Evolutionary conservation across 2,329 filamentous ascomycete species (phyloP).

Genomic region (Chalara sp.): DNA sequence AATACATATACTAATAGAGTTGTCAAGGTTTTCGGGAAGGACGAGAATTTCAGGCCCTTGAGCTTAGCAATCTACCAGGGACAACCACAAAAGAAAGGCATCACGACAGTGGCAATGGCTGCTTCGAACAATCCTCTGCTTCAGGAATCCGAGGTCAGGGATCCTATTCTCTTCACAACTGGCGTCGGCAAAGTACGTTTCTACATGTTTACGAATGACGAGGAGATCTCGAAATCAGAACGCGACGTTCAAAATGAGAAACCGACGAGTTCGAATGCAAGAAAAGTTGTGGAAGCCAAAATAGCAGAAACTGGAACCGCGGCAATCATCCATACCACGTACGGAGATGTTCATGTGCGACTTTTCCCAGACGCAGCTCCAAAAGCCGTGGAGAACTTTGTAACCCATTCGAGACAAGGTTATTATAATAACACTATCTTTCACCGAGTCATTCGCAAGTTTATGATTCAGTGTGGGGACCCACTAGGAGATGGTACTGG

Average conservation of each 20-base stretch:
- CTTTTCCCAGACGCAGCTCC: slow-evolving; percentile 91
- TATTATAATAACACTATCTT: slow-evolving; percentile 99
- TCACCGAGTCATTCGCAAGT: slow-evolving; percentile 93
- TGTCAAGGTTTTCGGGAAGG: slow-evolving; percentile 82
- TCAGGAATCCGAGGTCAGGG: slow-evolving; percentile 82
- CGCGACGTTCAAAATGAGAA: slow-evolving; percentile 95
- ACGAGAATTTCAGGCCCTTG: slow-evolving; percentile 79
- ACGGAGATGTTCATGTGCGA: slow-evolving; percentile 89
- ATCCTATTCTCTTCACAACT: slow-evolving; percentile 82
- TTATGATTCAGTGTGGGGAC: slow-evolving; percentile 92
- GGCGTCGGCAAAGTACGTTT: slow-evolving; percentile 85
- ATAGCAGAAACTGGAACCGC: slow-evolving; percentile 66
- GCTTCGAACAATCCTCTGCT: slow-evolving; percentile 89
- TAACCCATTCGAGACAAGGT: slow-evolving; percentile 78
- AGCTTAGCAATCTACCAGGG: slow-evolving; percentile 89
- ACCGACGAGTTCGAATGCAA: slow-evolving; percentile 56
- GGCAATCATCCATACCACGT: slow-evolving; percentile 84
- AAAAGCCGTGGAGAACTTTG: slow-evolving; percentile 95
- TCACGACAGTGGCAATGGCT: slow-evolving; percentile 95
- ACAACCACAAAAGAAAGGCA: slow-evolving; percentile 84
- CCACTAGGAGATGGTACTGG: slow-evolving; percentile 84
- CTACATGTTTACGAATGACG: slow-evolving; percentile 96
- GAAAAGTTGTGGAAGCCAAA: slow-evolving; percentile 51
- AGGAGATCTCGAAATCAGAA: slow-evolving; percentile 72
- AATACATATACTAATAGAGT: slow-evolving; percentile 94